Conservation (phyloP, 2,329 filamentous ascomycete species). For the Xylaria sp. region DNA sequence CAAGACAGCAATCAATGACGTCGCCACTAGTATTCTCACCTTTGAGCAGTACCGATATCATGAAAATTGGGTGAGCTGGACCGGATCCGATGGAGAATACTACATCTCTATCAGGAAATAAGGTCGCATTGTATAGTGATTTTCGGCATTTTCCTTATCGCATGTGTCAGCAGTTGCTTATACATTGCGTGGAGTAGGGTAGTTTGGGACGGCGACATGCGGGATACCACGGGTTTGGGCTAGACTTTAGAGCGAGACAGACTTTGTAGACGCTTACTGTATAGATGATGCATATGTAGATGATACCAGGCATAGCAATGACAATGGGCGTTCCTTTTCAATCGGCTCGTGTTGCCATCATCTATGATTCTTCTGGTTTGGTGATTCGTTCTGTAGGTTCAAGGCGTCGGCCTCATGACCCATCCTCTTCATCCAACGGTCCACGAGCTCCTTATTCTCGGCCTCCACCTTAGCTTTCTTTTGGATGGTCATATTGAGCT, state of each 20-base stretch:
- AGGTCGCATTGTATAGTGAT: constrained; percentile 14
- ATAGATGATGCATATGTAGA: constrained; percentile 42
- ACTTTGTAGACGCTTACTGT: constrained; percentile 43
- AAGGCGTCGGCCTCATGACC: constrained; percentile 87
- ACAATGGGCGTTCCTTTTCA: constrained; percentile 21
- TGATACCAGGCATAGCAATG: constrained; percentile 43
- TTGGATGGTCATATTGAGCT: constrained; percentile 87
- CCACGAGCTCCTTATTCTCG: constrained; percentile 90
- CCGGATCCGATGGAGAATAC: constrained; percentile 82
- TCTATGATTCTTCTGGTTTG: constrained; percentile 43
- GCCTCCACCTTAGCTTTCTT: constrained; percentile 75
- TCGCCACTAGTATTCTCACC: constrained; percentile 79
- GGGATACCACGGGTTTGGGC: constrained; percentile 39
- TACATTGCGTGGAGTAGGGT: constrained; percentile 26
- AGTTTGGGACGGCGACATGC: constrained; percentile 25
- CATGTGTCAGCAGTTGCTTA: constrained; percentile 34
- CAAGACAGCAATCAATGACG: constrained; percentile 81
- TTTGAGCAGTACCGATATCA: constrained; percentile 73
- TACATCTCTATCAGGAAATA: constrained; percentile 86
- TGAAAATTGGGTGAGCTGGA: constrained; percentile 90
- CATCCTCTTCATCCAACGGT: constrained; percentile 91
- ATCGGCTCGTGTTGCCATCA: constrained; percentile 36
- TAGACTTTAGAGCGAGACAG: constrained; percentile 34
- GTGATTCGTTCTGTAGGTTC: constrained; percentile 73
- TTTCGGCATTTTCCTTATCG: constrained; percentile 13